Evolutionary conservation across 106 monocot species (phyloP).

Genomic region (Dactylorhiza incarnata): DNA sequence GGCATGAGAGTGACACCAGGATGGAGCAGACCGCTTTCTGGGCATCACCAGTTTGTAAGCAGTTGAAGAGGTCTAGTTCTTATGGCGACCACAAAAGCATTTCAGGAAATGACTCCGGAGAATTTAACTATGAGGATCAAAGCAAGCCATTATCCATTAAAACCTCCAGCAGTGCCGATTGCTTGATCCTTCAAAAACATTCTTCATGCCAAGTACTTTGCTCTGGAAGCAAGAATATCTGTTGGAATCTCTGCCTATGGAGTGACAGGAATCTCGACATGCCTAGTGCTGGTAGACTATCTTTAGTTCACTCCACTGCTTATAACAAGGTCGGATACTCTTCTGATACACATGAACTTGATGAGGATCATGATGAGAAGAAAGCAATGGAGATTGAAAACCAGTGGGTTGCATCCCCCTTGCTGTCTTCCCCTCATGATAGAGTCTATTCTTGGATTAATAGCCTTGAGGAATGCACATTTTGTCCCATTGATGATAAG

Average conservation of each 20-base stretch:
- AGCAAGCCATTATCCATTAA: constrained; percentile 43
- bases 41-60: constrained; percentile 39
- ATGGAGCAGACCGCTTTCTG: constrained; percentile 14
- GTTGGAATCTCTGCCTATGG: constrained; percentile 92
- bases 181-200: constrained; percentile 68
- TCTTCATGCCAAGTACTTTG: constrained; percentile 85
- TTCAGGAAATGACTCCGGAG: neutral
- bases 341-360: constrained; percentile 64
- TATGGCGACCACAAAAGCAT: constrained; percentile 35
- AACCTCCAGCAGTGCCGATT: constrained; percentile 57
- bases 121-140: constrained; percentile 8
- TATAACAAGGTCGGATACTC: constrained; percentile 54
- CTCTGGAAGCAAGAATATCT: constrained; percentile 74
- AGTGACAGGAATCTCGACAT: constrained; percentile 72
- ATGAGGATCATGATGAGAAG: constrained; percentile 13
- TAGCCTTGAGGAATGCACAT: constrained; percentile 28
- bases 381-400: constrained; percentile 26
- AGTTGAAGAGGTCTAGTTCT: constrained; percentile 42
- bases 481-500: constrained; percentile 11
- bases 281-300: constrained; percentile 15
- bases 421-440: constrained; percentile 42
- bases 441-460: constrained; percentile 77
- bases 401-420: constrained; percentile 75
- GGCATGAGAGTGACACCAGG: constrained; percentile 55
- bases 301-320: neutral